Evolutionary conservation across 2,329 filamentous ascomycete genomes (phyloP), one percentile per base, ranked within the genome.

Genomic region (Dactylella cylindrospora): DNA sequence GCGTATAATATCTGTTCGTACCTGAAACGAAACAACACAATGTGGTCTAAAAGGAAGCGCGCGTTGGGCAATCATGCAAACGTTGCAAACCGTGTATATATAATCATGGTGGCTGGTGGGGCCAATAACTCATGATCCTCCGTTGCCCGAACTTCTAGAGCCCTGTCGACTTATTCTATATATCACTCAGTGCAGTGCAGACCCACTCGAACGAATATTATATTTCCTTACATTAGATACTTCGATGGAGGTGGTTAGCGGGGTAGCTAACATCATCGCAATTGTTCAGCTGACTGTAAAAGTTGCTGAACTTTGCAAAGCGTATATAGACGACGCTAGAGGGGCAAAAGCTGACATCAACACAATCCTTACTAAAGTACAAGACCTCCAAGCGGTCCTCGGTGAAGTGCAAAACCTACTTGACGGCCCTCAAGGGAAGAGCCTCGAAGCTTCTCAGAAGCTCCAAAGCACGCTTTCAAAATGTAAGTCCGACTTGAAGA

Each of bases 171-270:
- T n/a, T n/a, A n/a, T n/a, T n/a, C n/a, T n/a, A n/a, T n/a, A n/a
- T n/a, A n/a, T n/a, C n/a, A n/a, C n/a, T n/a, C n/a, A n/a, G n/a
- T n/a, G n/a, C n/a, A n/a, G n/a, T n/a, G n/a, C n/a, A n/a, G n/a
- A n/a, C n/a, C n/a, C n/a, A n/a, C n/a, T n/a, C n/a, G n/a, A n/a
- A n/a, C n/a, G n/a, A n/a, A n/a, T n/a, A n/a, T n/a, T n/a, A n/a
- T n/a, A n/a, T n/a, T n/a, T n/a, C n/a, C n/a, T n/a, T n/a, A n/a
- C n/a, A n/a, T n/a, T n/a, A n/a, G n/a, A n/a, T n/a, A n/a, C n/a
- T n/a, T n/a, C 12, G 7, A 54, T 54, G 50, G 50, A 54, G 32
- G 50, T 36, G 3, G 33, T 46, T 3, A 40, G 50, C 25, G 40
- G 19, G 12, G 50, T 36, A 7, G 40, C 49, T 8, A 52, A 38